Conservation (phyloP, 2,329 filamentous ascomycete species). For the Eutypa lata region DNA sequence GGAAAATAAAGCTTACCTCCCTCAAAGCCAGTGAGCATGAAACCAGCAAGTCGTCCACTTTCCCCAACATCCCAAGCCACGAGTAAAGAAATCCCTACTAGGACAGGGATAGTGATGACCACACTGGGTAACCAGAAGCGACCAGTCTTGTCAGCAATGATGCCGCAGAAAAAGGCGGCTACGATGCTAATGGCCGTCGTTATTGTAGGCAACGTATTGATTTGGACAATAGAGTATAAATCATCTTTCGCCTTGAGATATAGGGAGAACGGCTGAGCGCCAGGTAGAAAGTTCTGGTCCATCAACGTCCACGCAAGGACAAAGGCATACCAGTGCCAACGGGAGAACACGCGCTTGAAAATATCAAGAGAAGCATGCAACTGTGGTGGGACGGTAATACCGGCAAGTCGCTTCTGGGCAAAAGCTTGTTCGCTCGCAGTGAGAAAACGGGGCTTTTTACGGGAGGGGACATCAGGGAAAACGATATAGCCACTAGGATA, state of each 20-base stretch:
- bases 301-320: slow-evolving; percentile 35
- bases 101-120: slow-evolving; percentile 29
- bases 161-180: slow-evolving; percentile 29
- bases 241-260: slow-evolving; percentile 36
- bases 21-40: slow-evolving; percentile 36
- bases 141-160: slow-evolving; percentile 30
- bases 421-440: slow-evolving; percentile 29
- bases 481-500: slow-evolving; percentile 40
- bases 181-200: slow-evolving; percentile 36
- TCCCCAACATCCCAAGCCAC: slow-evolving; percentile 36
- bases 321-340: slow-evolving; percentile 39
- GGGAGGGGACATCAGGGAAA: slow-evolving; percentile 36
- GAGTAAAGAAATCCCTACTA: slow-evolving; percentile 30
- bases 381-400: slow-evolving; percentile 23
- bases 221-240: slow-evolving; percentile 34
- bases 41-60: slow-evolving; percentile 32
- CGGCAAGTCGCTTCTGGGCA: slow-evolving; percentile 28
- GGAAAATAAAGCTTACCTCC: slow-evolving; percentile 21
- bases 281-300: slow-evolving; percentile 34
- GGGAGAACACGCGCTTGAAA: slow-evolving; percentile 33
- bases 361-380: slow-evolving; percentile 32
- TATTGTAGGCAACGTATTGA: slow-evolving; percentile 40
- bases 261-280: slow-evolving; percentile 34
- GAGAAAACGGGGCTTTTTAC: slow-evolving; percentile 33
- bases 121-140: slow-evolving; percentile 34